Evolutionary conservation across 1,284 basidiomycete genomes (phyloP), one percentile per base, ranked within the genome.

Genomic region (Ustilago trichophora): DNA sequence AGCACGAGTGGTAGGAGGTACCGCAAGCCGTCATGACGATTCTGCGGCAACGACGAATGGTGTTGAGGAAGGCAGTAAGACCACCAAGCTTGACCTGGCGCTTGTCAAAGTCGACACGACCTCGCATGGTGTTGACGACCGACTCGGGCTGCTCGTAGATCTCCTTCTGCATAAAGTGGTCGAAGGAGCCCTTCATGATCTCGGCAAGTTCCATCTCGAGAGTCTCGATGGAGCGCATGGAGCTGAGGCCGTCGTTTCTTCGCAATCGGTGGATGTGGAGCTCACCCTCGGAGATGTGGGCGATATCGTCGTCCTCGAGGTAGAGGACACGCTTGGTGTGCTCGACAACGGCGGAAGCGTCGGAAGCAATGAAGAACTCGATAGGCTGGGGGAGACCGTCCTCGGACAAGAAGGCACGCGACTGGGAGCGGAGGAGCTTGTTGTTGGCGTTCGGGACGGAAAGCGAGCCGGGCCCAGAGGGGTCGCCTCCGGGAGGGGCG

Each of bases 151-250:
- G 96, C 83, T 99, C 96, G 87, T 96, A 98, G 80, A 99, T 98
- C 84, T 99, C 96, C 86, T 99, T 98, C 84, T 98, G 95, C 96
- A 99, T 98, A 84, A 99, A 99, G 84, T 96, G 94, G 82, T 95
- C 92, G 82, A 97, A 98, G 83, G 93, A 92, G 82, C 96, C 96
- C 87, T 98, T 98, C 96, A 98, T 98, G 85, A 99, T 98, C 78
- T 96, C 96, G 31, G 95, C 96, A 44, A 99, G 89, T 84, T 99
- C 96, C 78, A 98, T 90, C 85, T 98, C 96, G 78, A 99, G 89
- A 15, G 94, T 97, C 86, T 98, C 96, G 83, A 99, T 98, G 71
- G 89, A 93, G 76, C 96, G 91, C 49, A 93, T 95, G 16, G 93
- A 85, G 45, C 86, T 86, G 83, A 80, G 87, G 46, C 87, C 89